Evolutionary conservation across 2,329 filamentous ascomycete species (phyloP), one percentile per base, ranked within the genome.

Genomic region (Xylariaceae sp.): DNA sequence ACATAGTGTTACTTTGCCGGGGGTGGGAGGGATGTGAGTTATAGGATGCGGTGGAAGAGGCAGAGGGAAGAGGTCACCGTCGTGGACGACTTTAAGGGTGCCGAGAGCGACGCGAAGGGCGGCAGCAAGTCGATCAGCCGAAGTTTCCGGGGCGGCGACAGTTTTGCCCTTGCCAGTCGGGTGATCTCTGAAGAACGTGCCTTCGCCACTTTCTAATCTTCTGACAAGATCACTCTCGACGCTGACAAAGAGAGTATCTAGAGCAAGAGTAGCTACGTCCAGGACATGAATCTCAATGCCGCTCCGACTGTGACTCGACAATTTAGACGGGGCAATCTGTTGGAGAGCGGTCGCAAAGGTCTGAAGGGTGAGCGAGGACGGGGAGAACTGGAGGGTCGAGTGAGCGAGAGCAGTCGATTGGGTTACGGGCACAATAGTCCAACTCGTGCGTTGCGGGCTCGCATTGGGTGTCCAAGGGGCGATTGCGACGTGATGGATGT

Each of bases 1-100:
- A 63, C 91, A 97, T n/a, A 94, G 81, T 38, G 88, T 83, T 49
- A 97, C 87, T 67, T 86, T 90, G 34, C 88, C 93, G 0, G 91
- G 89, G 34, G 88, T 88, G 12, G 89, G 80, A 20, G 88, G 82
- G 16, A 87, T 80, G 66, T 95, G 89, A 7, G 90, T 95, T 52
- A 95, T 85, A 11, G 90, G 86, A 66, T 96, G 90, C 2, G 89
- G 80, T 7, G 86, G 81, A 22, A 97, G 73, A 11, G 88, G 87
- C 33, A 98, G 71, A 8, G 79, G 77, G 50, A 86, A 83, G 40
- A 92, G 66, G 64, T 97, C 92, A 17, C 90, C 90, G 1, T 82
- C 76, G 59, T 96, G 93, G 11, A 97, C 81, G 16, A 98, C 77
- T 48, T 79, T 82, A 17, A 91, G 74, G 11, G 79, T 79, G 23